Conservation (phyloP, 345 rosid genomes). For the Trapa bicornis region DNA sequence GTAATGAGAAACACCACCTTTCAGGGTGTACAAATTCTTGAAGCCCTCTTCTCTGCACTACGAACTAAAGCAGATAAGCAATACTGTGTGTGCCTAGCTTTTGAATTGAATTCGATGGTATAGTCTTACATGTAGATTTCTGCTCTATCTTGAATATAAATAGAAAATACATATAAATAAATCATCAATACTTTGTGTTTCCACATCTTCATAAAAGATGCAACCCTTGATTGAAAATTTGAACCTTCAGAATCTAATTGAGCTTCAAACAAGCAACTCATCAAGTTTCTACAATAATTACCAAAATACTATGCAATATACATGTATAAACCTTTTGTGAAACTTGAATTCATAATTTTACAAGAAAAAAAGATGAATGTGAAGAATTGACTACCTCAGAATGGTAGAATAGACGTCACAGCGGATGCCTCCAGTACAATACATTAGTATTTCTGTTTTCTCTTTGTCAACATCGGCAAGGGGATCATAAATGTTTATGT, state of each 20-base stretch:
- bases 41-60: constrained; percentile 61
- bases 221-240: background rate
- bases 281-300: background rate
- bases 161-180: background rate
- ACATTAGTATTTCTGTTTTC: constrained; percentile 66
- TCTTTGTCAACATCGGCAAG: constrained; percentile 58
- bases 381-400: constrained; percentile 43
- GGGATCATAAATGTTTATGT: constrained; percentile 42
- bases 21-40: constrained; percentile 60
- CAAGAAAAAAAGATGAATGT: background rate
- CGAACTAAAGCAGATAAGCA: constrained; percentile 9
- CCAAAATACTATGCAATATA: background rate
- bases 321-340: background rate
- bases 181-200: background rate
- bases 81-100: background rate
- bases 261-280: background rate
- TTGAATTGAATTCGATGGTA: background rate
- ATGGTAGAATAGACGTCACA: constrained; percentile 89
- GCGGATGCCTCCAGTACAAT: constrained; percentile 95
- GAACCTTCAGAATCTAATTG: background rate
- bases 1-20: constrained; percentile 84
- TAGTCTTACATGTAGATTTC: background rate
- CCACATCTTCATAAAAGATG: background rate
- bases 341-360: too few species aligned
- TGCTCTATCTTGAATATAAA: background rate